These are phyloP conservation scores for Fusarium setosum DNA, from an alignment of 2,329 filamentous ascomycete species.

Conservation along the genomic window DNA sequence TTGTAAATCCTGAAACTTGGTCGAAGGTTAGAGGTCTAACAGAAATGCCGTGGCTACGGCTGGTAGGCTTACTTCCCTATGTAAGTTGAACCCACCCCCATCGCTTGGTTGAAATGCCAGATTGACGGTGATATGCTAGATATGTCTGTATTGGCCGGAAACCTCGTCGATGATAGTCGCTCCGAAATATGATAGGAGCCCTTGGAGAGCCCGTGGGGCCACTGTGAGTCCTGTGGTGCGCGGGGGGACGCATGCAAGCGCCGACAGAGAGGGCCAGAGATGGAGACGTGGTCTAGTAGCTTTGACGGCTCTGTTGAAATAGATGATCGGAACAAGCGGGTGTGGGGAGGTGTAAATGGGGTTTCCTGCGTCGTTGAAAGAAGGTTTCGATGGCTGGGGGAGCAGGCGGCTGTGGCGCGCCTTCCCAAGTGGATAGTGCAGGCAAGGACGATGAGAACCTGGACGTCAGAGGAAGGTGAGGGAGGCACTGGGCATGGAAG, in stretches of 20 bases:
- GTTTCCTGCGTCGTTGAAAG: slow-evolving; percentile 30
- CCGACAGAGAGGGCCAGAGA: neutral
- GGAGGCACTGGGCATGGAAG: too few species aligned
- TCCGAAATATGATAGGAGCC: neutral
- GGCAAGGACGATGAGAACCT: slow-evolving; percentile 20
- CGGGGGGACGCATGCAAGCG: neutral
- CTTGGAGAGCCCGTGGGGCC: neutral
- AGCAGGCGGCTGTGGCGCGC: slow-evolving; percentile 33
- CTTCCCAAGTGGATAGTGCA: slow-evolving; percentile 32
- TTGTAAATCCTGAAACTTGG: neutral
- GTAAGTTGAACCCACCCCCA: slow-evolving; percentile 53
- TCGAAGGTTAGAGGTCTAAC: slow-evolving; percentile 10
- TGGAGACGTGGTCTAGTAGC: neutral
- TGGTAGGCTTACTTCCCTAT: slow-evolving; percentile 70
- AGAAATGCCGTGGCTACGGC: neutral
- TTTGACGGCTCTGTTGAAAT: neutral
- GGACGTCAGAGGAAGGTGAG: slow-evolving; percentile 8
- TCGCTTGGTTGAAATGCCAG: neutral
- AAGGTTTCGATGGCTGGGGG: slow-evolving; percentile 38
- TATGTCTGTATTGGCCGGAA: slow-evolving; percentile 74
- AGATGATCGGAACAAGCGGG: neutral
- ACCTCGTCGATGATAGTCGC: slow-evolving; percentile 46
- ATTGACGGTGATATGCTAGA: slow-evolving; percentile 48
- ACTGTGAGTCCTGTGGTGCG: neutral
- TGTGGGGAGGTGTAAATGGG: neutral